Percentiles rank a stretch among this genome's conserved stretches.
Conservation (phyloP, 345 rosid genomes). For the Eucalyptus curtisii region DNA sequence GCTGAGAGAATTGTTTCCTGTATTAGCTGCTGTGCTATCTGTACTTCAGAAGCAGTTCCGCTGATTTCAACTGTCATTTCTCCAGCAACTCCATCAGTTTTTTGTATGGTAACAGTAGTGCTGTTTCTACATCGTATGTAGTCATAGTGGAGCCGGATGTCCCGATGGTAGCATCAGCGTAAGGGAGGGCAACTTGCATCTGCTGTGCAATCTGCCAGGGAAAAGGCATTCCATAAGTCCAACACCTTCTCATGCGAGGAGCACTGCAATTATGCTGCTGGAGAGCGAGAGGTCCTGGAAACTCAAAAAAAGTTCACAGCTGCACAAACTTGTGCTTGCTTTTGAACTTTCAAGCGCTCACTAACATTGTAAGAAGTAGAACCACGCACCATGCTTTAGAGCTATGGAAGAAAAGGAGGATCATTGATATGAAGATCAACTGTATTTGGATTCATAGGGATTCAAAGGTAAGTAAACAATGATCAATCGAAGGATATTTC, state of each 20-base stretch:
- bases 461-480: not conserved
- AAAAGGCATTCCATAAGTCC: not conserved
- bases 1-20: conserved; percentile 20
- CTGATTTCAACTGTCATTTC: conserved; percentile 98
- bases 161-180: conserved; percentile 89
- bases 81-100: conserved; percentile 82
- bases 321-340: not conserved
- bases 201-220: conserved; percentile 64
- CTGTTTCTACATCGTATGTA: not conserved
- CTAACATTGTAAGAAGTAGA: not conserved
- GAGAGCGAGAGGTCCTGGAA: not conserved
- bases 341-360: not conserved
- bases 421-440: not conserved
- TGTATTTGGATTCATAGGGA: not conserved
- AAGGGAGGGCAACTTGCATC: conserved; percentile 83
- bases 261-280: not conserved
- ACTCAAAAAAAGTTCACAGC: not conserved
- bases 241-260: not conserved
- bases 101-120: conserved; percentile 4
- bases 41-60: conserved; percentile 80
- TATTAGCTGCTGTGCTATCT: conserved; percentile 84
- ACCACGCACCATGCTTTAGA: not conserved
- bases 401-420: not conserved
- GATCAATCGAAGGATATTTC: not conserved
- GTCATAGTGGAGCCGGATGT: conserved; percentile 75